Conservation (phyloP, 2,329 filamentous ascomycete species). For the Cercospora sp. region DNA sequence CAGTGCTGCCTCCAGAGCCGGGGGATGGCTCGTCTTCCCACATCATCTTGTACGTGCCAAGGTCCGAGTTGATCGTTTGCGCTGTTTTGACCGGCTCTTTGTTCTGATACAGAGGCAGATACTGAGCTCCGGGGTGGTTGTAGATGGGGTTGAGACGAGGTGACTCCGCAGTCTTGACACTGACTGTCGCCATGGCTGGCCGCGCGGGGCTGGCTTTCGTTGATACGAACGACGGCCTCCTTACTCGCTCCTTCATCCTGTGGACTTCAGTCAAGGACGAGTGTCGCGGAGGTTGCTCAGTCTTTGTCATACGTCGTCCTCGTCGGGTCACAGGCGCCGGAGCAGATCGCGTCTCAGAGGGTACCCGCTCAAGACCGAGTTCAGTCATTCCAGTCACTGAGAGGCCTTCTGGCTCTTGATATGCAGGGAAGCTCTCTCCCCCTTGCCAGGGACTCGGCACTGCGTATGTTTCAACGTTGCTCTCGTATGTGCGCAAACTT, state of each 20-base stretch:
- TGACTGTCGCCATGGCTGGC: slow-evolving; percentile 29
- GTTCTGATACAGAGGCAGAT: background rate
- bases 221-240: slow-evolving; percentile 17
- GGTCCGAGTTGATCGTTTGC: slow-evolving; percentile 29
- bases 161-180: slow-evolving; percentile 24
- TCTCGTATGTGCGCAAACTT: slow-evolving; percentile 5
- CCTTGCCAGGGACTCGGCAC: background rate
- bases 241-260: slow-evolving; percentile 17
- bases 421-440: background rate
- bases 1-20: slow-evolving; percentile 18
- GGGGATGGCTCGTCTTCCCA: slow-evolving; percentile 29
- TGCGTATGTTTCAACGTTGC: background rate
- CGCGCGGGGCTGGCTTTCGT: slow-evolving; percentile 23
- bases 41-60: slow-evolving; percentile 30
- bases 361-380: background rate
- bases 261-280: slow-evolving; percentile 23
- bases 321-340: slow-evolving; percentile 8
- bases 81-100: slow-evolving; percentile 23
- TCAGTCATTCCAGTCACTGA: background rate
- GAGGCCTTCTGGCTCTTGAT: background rate
- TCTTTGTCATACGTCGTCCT: slow-evolving; percentile 18
- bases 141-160: slow-evolving; percentile 26
- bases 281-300: slow-evolving; percentile 17
- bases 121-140: slow-evolving; percentile 16
- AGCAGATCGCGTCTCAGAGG: slow-evolving; percentile 6